A percentile compares a stretch with the other conserved stretches of the same genome.
These are phyloP conservation scores for Diplodia sapinea DNA, from an alignment of 2,329 filamentous ascomycete species.

Conservation along the genomic window DNA sequence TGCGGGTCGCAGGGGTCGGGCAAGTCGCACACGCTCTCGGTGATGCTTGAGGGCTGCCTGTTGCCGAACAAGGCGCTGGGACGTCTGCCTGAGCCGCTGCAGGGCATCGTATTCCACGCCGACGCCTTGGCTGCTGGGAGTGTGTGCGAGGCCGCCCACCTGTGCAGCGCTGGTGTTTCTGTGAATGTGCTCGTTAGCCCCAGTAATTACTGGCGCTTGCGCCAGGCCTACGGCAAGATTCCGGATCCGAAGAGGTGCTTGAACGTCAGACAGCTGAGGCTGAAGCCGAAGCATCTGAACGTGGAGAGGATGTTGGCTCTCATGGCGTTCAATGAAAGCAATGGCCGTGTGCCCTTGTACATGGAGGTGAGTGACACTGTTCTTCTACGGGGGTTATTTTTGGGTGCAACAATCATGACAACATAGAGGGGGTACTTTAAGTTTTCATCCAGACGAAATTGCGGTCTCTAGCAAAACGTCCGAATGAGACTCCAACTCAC, in stretches of 20 bases:
- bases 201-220: constrained; percentile 53
- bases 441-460: too few species aligned
- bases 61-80: constrained; percentile 52
- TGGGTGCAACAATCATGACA: too few species aligned
- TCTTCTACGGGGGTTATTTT: too few species aligned
- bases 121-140: constrained; percentile 48
- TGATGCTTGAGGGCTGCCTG: constrained; percentile 66
- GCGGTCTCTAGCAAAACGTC: too few species aligned
- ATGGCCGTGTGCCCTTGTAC: constrained; percentile 60
- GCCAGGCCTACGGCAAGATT: constrained; percentile 48
- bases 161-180: constrained; percentile 55
- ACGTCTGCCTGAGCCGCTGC: constrained; percentile 58
- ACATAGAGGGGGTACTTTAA: too few species aligned
- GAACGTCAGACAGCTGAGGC: constrained; percentile 52
- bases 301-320: constrained; percentile 60
- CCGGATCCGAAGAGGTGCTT: constrained; percentile 46
- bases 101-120: constrained; percentile 65
- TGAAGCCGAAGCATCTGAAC: constrained; percentile 58
- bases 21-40: constrained; percentile 66
- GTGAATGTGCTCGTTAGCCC: constrained; percentile 61
- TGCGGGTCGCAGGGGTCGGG: constrained; percentile 68
- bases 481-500: too few species aligned
- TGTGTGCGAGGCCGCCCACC: constrained; percentile 64
- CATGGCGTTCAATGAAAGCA: constrained; percentile 56
- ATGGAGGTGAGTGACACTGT: constrained; percentile 44